phyloP scores from a whole-genome alignment of 768 basidiomycete species.

The Auricularia heimuer region DNA sequence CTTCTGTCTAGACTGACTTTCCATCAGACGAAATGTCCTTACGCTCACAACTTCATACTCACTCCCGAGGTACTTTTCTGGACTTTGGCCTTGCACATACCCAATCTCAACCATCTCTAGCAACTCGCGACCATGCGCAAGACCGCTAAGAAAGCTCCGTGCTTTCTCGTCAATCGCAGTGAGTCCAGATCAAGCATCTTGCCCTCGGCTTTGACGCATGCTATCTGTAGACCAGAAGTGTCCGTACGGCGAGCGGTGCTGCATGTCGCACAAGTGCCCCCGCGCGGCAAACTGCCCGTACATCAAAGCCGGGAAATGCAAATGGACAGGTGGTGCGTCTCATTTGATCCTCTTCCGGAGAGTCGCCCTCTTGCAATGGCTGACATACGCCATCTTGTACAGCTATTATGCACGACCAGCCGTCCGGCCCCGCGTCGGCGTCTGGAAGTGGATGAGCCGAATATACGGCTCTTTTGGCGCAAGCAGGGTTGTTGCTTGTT shows the following conservation, averaged over 20 bases:
- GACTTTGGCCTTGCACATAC: not conserved
- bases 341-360: no score
- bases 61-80: not conserved
- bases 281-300: not conserved
- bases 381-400: no score
- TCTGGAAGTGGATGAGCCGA: no score
- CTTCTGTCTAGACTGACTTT: not conserved
- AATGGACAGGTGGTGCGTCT: not conserved
- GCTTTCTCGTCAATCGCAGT: not conserved
- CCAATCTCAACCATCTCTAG: not conserved
- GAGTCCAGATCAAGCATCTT: not conserved
- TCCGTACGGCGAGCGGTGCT: not conserved
- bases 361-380: no score
- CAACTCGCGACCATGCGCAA: not conserved
- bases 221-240: not conserved
- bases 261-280: not conserved
- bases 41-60: not conserved
- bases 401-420: no score
- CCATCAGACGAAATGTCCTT: not conserved
- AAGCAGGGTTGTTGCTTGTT: no score
- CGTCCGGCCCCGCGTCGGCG: no score
- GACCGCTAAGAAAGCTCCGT: not conserved
- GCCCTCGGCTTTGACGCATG: not conserved
- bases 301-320: not conserved
- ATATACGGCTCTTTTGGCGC: no score